phyloP scores from a whole-genome alignment of 2,329 filamentous ascomycete genomes.

The Penicillium sp. region DNA sequence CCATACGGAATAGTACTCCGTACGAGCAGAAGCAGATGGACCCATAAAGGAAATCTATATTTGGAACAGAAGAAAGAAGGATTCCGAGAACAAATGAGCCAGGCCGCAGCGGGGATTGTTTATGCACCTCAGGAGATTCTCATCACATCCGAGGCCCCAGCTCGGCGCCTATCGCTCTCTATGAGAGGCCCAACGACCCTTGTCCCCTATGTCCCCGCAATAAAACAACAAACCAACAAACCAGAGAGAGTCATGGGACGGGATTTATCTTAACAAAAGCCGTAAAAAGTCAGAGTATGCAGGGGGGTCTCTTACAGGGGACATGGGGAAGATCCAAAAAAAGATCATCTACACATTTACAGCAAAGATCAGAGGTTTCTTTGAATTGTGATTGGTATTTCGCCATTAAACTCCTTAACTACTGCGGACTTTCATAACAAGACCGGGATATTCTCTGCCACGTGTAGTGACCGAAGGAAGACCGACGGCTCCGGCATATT shows the following conservation, averaged over 20 bases:
- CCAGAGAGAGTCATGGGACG: slow-evolving; percentile 3
- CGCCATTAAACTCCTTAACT: slow-evolving; percentile 11
- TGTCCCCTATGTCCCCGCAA: slow-evolving; percentile 12
- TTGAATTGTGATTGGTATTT: neutral
- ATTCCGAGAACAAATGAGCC: slow-evolving; percentile 10
- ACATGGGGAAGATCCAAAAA: neutral
- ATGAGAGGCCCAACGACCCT: slow-evolving; percentile 17
- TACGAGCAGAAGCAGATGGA: slow-evolving; percentile 9
- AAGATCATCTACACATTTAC: neutral
- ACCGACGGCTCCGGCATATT: neutral
- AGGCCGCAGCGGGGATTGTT: slow-evolving; percentile 17
- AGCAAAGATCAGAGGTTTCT: neutral
- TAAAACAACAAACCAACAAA: slow-evolving; percentile 14
- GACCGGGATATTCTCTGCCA: slow-evolving; percentile 2
- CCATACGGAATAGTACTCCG: slow-evolving; percentile 12
- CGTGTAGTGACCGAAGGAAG: slow-evolving; percentile 3
- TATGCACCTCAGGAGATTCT: slow-evolving; percentile 27
- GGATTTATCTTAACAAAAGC: neutral
- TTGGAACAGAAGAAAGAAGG: slow-evolving; percentile 21
- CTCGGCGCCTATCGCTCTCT: slow-evolving; percentile 28
- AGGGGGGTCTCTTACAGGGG: neutral
- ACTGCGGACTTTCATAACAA: slow-evolving; percentile 12
- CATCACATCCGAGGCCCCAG: slow-evolving; percentile 32
- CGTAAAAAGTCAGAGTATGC: slow-evolving; percentile 2
- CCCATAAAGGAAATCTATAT: slow-evolving; percentile 15